A percentile compares a stretch with the other conserved stretches of the same genome.
Evolutionary conservation across 2,329 filamentous ascomycete species (phyloP).

Genomic region (Calonectria pseudoturangicola): DNA sequence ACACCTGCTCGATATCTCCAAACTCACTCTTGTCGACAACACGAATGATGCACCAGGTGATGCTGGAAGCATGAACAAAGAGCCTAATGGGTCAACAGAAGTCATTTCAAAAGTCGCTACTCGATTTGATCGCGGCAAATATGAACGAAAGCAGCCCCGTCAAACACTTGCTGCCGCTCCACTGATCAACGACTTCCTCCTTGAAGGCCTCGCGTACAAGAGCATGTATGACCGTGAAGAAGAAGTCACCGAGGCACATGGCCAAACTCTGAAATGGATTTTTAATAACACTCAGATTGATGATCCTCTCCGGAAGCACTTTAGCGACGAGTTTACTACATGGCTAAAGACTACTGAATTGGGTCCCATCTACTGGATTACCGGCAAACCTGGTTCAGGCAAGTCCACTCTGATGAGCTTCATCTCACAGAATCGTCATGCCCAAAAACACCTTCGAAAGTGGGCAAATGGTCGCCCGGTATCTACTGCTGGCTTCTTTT

Average conservation of each 20-base stretch:
- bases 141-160: neutral
- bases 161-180: slow-evolving; percentile 42
- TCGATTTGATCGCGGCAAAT: slow-evolving; percentile 10
- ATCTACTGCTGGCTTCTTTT: slow-evolving; percentile 64
- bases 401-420: slow-evolving; percentile 68
- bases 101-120: neutral
- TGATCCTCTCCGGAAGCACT: slow-evolving; percentile 23
- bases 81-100: neutral
- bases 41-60: no score
- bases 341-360: slow-evolving; percentile 53
- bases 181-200: slow-evolving; percentile 57
- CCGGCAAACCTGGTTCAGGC: slow-evolving; percentile 66
- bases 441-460: slow-evolving; percentile 39
- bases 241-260: slow-evolving; percentile 56
- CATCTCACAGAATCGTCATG: slow-evolving; percentile 53
- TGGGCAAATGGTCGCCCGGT: slow-evolving; percentile 56
- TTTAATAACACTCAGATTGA: slow-evolving; percentile 48
- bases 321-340: slow-evolving; percentile 47
- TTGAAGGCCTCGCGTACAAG: slow-evolving; percentile 57
- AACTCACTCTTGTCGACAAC: neutral
- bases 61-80: no score
- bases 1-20: neutral
- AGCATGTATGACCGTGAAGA: slow-evolving; percentile 58
- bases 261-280: slow-evolving; percentile 62
- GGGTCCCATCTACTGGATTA: slow-evolving; percentile 61